Evolutionary conservation across 2,329 filamentous ascomycete genomes (phyloP).

Genomic region (Fusarium concolor): DNA sequence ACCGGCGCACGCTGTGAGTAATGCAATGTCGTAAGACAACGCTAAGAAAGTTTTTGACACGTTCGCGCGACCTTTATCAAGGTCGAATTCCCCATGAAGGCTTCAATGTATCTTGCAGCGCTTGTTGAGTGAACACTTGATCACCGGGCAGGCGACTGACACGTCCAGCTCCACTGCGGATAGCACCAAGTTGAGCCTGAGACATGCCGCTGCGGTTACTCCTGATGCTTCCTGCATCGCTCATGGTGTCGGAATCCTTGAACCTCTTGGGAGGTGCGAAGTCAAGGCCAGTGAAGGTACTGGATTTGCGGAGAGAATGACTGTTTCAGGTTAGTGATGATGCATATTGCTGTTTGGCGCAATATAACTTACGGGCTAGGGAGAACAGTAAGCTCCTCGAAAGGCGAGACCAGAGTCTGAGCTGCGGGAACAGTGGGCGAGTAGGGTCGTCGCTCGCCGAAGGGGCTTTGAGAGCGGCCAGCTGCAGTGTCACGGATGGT

Average conservation of each 20-base stretch:
- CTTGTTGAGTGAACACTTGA: constrained; percentile 80
- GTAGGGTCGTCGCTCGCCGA: constrained; percentile 77
- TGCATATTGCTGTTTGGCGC: neutral
- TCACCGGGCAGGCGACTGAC: constrained; percentile 86
- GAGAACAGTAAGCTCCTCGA: constrained; percentile 85
- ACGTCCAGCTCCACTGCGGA: constrained; percentile 86
- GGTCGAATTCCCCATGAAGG: constrained; percentile 68
- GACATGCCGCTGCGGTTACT: constrained; percentile 81
- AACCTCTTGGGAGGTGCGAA: constrained; percentile 84
- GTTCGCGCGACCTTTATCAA: constrained; percentile 44
- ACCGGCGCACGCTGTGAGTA: constrained; percentile 46
- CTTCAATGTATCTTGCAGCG: constrained; percentile 71
- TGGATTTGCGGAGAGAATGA: constrained; percentile 79
- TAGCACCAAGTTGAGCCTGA: constrained; percentile 73
- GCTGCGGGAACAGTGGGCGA: constrained; percentile 77
- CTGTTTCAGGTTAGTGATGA: constrained; percentile 55
- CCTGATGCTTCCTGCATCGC: constrained; percentile 73
- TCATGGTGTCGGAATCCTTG: constrained; percentile 69
- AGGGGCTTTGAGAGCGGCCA: constrained; percentile 74
- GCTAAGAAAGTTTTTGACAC: constrained; percentile 25
- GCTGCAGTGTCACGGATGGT: constrained; percentile 73
- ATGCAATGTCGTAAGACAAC: constrained; percentile 46
- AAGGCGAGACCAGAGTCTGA: constrained; percentile 83
- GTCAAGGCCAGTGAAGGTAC: constrained; percentile 82
- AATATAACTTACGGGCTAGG: constrained; percentile 84